Evolutionary conservation across 768 basidiomycete species (phyloP), one percentile per base, ranked within the genome.

Genomic region (Hysterangium stoloniferum): DNA sequence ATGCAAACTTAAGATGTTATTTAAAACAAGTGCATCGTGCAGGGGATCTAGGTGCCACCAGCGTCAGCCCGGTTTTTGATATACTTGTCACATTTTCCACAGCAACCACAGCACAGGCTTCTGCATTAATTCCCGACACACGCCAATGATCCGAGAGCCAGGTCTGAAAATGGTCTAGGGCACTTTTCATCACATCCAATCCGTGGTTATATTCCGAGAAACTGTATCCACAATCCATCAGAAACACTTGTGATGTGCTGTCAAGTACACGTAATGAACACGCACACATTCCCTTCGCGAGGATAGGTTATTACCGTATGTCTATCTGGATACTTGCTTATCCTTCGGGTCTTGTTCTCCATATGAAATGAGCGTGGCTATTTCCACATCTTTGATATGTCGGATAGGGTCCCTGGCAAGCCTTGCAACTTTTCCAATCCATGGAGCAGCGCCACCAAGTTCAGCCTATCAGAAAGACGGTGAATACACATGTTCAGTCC

Each of bases 271-370:
- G 29, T 27, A 51, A n/a, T 6, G 34, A 28, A 19, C 11, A 32
- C 54, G 25, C 32, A 55, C 51, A 40, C 42, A 34, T 55, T 49
- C 19, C 47, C 40, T 24, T 56, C 55, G n/a, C 55, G 44, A 20
- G 55, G 52, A 43, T 56, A 56, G 11, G 45, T 49, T 22, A 53
- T 42, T 25, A 56, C 27, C 12, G 37, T 36, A 34, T 52, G 35
- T 22, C 52, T 29, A 9, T 52, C 51, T 2, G 45, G 45, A 24
- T 44, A 49, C 34, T 48, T 52, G 17, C 45, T 47, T 41, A 32
- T 45, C 20, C 51, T 40, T 25, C 36, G 52, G 15, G 41, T 56
- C 55, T 19, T 41, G 20, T 41, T 56, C 44, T 11, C 55, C 55
- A 32, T 56, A 52, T 11, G 49, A 13, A 35, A 53, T 52, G 17